Percentiles rank a stretch among this genome's conserved stretches.
Evolutionary conservation across 306 rosid genomes (phyloP).

Genomic region (Vigna angularis): DNA sequence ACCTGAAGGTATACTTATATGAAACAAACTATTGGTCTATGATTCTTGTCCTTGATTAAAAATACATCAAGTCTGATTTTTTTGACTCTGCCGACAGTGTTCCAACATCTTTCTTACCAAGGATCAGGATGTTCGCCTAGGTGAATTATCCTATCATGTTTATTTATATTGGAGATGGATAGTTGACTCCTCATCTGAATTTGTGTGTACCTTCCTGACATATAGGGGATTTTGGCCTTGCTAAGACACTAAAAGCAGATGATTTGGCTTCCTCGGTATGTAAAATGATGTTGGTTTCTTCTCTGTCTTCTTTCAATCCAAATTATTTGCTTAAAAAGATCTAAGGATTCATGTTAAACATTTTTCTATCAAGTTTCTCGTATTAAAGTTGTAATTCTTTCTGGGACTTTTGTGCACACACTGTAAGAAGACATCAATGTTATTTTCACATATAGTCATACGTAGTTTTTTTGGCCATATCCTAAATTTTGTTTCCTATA

Average conservation of each 20-base stretch:
- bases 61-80: slow-evolving; percentile 39
- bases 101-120: slow-evolving; percentile 98
- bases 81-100: slow-evolving; percentile 66
- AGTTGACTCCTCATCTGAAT: slow-evolving; percentile 37
- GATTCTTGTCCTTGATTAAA: slow-evolving; percentile 4
- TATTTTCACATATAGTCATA: neutral
- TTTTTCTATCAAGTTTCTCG: neutral
- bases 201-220: slow-evolving; percentile 41
- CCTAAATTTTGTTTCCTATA: neutral
- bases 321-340: neutral
- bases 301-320: neutral
- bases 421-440: neutral
- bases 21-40: slow-evolving; percentile 22
- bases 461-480: neutral
- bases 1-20: slow-evolving; percentile 71
- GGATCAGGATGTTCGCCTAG: slow-evolving; percentile 97
- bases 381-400: slow-evolving; percentile 1
- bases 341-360: slow-evolving; percentile 16
- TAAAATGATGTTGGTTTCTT: slow-evolving; percentile 32
- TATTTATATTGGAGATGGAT: slow-evolving; percentile 29
- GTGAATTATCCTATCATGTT: slow-evolving; percentile 57
- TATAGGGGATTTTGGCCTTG: slow-evolving; percentile 96
- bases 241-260: slow-evolving; percentile 95
- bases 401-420: neutral
- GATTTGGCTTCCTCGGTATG: slow-evolving; percentile 98